Percentiles rank a stretch among this genome's conserved stretches.
These are phyloP conservation scores for Macrotyloma uniflorum DNA, from an alignment of 306 rosid species.

Conservation along the genomic window DNA sequence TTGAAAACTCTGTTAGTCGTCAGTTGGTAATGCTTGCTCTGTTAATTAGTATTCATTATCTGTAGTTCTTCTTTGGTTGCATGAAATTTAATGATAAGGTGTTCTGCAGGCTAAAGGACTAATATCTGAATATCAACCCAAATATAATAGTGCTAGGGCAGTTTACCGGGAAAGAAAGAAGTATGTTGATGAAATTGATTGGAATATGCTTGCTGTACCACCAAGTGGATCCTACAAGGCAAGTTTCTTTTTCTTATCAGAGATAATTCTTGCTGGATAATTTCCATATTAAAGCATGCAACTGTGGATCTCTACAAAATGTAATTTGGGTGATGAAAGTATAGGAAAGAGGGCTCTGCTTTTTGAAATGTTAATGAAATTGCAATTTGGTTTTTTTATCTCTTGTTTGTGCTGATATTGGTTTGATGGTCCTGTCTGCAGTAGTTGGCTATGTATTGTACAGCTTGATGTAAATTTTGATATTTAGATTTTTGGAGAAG, in stretches of 20 bases:
- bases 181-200: slow-evolving; percentile 84
- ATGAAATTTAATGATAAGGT: slow-evolving; percentile 39
- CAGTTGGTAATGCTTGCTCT: slow-evolving; percentile 66
- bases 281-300: slow-evolving; percentile 38
- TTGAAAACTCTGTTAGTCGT: slow-evolving; percentile 94
- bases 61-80: slow-evolving; percentile 20
- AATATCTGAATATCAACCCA: slow-evolving; percentile 91
- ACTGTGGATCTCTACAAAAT: neutral
- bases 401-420: neutral
- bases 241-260: slow-evolving; percentile 39
- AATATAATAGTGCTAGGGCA: slow-evolving; percentile 91
- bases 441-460: neutral
- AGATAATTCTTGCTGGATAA: neutral
- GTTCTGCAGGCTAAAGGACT: slow-evolving; percentile 88
- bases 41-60: slow-evolving; percentile 15
- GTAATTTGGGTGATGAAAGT: neutral
- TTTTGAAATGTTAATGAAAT: slow-evolving; percentile 19
- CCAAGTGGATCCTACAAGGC: slow-evolving; percentile 90
- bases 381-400: slow-evolving; percentile 4
- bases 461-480: neutral
- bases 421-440: slow-evolving; percentile 2
- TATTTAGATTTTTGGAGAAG: neutral
- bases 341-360: neutral
- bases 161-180: slow-evolving; percentile 94
- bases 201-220: slow-evolving; percentile 95